Conservation (phyloP, 305 asterid genomes). For the Stenogyne calaminthoides region DNA sequence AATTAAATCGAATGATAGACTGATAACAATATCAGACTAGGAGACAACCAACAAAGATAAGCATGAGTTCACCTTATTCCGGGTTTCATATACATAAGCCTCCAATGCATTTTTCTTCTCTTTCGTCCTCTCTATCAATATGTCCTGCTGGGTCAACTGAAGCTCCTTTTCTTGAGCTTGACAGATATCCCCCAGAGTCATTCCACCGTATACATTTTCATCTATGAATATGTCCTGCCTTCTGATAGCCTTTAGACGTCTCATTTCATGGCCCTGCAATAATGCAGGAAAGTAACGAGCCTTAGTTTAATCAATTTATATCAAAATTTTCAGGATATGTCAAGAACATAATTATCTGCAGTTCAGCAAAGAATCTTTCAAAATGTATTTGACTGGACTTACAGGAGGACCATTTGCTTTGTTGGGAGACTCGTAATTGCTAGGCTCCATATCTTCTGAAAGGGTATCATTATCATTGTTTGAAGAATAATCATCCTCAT, state of each 20-base stretch:
- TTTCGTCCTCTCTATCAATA: constrained; percentile 83
- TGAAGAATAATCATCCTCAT: constrained; percentile 42
- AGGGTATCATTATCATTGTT: constrained; percentile 36
- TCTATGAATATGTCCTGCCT: constrained; percentile 64
- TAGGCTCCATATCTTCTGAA: constrained; percentile 54
- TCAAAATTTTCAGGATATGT: not conserved
- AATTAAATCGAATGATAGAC: constrained; percentile 1
- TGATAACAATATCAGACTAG: constrained; percentile 7
- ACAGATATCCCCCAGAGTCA: constrained; percentile 62
- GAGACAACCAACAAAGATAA: not conserved
- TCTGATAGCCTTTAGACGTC: constrained; percentile 60
- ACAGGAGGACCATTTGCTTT: constrained; percentile 52
- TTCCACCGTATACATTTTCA: constrained; percentile 63
- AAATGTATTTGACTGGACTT: constrained; percentile 37
- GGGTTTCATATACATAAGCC: constrained; percentile 89
- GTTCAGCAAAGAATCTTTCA: constrained; percentile 25
- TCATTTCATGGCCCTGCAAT: constrained; percentile 63
- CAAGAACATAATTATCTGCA: constrained; percentile 7
- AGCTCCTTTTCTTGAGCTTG: constrained; percentile 72
- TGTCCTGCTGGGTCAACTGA: constrained; percentile 77
- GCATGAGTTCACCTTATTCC: constrained; percentile 70
- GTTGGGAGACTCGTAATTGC: constrained; percentile 42
- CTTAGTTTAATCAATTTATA: not conserved
- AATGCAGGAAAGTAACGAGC: not conserved
- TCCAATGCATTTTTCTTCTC: constrained; percentile 92